Evolutionary conservation across 257 asterid genomes (phyloP).

Genomic region (Ilex aquifolium): DNA sequence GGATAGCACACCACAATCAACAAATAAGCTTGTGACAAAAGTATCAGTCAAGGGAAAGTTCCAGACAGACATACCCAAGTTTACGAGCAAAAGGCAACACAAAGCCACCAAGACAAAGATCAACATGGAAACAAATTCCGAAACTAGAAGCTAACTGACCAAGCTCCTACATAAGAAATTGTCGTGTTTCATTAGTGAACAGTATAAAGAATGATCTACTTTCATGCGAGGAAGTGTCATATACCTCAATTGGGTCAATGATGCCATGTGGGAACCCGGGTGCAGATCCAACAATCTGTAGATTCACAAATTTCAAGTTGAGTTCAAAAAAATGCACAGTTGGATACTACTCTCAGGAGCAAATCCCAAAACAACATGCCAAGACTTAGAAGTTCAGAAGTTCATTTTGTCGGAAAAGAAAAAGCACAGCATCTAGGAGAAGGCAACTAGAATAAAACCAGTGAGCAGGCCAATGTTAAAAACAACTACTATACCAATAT

Average conservation of each 20-base stretch:
- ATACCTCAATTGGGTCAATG: slow-evolving; percentile 95
- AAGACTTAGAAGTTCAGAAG: slow-evolving; percentile 2
- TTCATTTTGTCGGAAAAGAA: neutral
- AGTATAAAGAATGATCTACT: slow-evolving; percentile 6
- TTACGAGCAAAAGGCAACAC: slow-evolving; percentile 97
- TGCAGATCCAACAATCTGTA: slow-evolving; percentile 97
- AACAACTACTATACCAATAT: slow-evolving; percentile 48
- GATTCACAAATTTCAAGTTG: slow-evolving; percentile 12
- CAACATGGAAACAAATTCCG: slow-evolving; percentile 87
- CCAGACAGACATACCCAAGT: slow-evolving; percentile 65
- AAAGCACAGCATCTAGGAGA: neutral
- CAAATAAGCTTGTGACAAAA: neutral
- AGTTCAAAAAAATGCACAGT: neutral
- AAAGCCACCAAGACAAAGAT: slow-evolving; percentile 98
- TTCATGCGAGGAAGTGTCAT: slow-evolving; percentile 14
- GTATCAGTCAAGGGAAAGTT: neutral
- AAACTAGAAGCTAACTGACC: slow-evolving; percentile 69
- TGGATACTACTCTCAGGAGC: neutral
- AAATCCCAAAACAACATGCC: neutral
- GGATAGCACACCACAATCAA: slow-evolving; percentile 2
- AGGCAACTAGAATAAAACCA: slow-evolving; percentile 3
- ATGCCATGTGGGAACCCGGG: slow-evolving; percentile 99
- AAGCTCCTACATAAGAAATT: slow-evolving; percentile 60
- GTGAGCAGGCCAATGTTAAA: neutral
- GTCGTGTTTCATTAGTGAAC: slow-evolving; percentile 11